phyloP scores from a whole-genome alignment of 768 basidiomycete genomes.

The Pisolithus albus region DNA sequence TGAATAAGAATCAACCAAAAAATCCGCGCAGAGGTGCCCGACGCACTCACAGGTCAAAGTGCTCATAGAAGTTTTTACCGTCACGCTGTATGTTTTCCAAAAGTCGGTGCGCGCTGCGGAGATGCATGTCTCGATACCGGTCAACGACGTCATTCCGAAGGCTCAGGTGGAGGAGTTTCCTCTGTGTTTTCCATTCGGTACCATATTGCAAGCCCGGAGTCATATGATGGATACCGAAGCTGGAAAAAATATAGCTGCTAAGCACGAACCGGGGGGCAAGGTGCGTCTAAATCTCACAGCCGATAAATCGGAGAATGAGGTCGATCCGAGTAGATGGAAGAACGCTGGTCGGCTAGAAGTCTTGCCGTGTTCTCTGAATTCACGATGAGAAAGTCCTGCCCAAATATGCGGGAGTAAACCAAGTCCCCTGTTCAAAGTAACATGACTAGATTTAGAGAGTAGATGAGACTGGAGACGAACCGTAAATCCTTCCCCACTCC shows the following conservation, averaged over 20 bases:
- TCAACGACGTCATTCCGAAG: constrained; percentile 3
- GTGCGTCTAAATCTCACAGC: neutral
- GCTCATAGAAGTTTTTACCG: neutral
- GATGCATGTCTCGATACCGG: constrained; percentile 4
- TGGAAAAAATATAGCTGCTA: neutral
- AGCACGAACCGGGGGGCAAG: too few relatives aligned
- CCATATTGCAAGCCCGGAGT: constrained; percentile 9
- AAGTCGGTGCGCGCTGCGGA: constrained; percentile 1
- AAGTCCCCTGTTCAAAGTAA: neutral
- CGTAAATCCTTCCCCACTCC: constrained; percentile 33
- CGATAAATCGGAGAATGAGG: constrained; percentile 1
- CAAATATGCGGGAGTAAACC: constrained; percentile 6
- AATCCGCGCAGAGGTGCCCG: neutral
- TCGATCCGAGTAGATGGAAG: constrained; percentile 8
- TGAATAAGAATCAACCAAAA: neutral
- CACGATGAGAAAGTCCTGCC: constrained; percentile 4
- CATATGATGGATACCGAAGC: constrained; percentile 8
- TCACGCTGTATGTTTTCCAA: neutral
- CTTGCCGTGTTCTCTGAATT: constrained; percentile 8
- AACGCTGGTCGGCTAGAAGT: constrained; percentile 8
- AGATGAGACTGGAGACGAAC: constrained; percentile 12
- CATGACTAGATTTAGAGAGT: too few relatives aligned
- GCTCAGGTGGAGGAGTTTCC: constrained; percentile 9
- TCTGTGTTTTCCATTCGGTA: constrained; percentile 10
- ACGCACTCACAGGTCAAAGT: constrained; percentile 3